phyloP scores from a whole-genome alignment of 2,329 filamentous ascomycete species.

The Fusarium hostae region DNA sequence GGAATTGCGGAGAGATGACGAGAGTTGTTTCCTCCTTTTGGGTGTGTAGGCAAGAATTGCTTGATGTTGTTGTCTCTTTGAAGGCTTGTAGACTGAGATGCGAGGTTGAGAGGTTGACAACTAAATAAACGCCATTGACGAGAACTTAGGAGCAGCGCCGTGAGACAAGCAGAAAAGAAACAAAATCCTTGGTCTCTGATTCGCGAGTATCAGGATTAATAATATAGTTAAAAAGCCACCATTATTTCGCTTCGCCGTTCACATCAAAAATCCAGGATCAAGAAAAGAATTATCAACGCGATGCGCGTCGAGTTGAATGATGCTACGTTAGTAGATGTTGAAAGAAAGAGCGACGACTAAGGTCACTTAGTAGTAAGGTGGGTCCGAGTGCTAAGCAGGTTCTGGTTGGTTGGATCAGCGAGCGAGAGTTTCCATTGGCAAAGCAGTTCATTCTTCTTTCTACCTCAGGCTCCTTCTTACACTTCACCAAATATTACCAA shows the following conservation, averaged over 20 bases:
- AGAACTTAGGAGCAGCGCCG: slow-evolving; percentile 9
- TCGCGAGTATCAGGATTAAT: not conserved
- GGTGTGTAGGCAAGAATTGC: not conserved
- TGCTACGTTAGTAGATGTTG: slow-evolving; percentile 3
- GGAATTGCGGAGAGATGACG: not conserved
- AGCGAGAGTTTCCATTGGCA: not conserved
- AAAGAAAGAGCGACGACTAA: slow-evolving; percentile 21
- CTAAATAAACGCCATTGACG: slow-evolving; percentile 1
- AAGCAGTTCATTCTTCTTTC: not conserved
- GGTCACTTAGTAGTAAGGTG: slow-evolving; percentile 4
- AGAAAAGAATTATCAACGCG: slow-evolving; percentile 24
- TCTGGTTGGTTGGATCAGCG: not conserved
- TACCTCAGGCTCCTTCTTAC: not conserved
- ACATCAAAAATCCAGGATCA: not conserved
- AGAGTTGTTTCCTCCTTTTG: not conserved
- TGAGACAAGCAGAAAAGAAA: slow-evolving; percentile 11
- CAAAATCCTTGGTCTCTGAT: not conserved
- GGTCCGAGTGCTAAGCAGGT: not conserved
- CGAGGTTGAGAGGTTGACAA: slow-evolving; percentile 10
- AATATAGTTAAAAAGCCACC: not conserved
- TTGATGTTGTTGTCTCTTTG: not conserved
- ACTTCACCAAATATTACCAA: not conserved
- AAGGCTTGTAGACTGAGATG: slow-evolving; percentile 11
- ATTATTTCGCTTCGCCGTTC: not conserved
- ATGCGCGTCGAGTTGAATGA: slow-evolving; percentile 24